Evolutionary conservation across 1,284 basidiomycete species (phyloP), one percentile per base, ranked within the genome.

Genomic region (Ceratobasidium sp.): DNA sequence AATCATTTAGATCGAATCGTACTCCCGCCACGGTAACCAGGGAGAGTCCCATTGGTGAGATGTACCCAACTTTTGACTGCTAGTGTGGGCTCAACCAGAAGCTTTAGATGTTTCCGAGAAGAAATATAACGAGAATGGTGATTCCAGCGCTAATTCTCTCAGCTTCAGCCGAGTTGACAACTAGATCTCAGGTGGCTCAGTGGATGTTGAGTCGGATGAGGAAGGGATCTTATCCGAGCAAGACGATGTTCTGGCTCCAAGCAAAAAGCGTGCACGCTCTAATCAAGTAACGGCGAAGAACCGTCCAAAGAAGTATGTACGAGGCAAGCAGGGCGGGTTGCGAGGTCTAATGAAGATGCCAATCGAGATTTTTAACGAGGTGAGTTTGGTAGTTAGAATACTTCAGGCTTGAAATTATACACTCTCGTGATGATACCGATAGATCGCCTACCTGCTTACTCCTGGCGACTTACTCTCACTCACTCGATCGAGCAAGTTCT

Each of bases 341-440:
- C 10, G 40, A 33, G 67, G 67, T 6, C 10, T 71, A 1, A 71
- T 71, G 69, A 55, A 71, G 69, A 42, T 71, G 53, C 69, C 69
- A 18, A 15, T 60, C 13, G 69, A 71, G 10, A 46, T 71, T 1
- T 60, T 71, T 15, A 60, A 39, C 4, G 55, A 71, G 39, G 69
- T 71, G 3, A 26, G 53, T 58, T 44, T 10, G 3, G 40, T 7
- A 26, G 13, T 46, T 15, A 6, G 12, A 44, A 13, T 5, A 10
- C 10, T 13, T 53, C 12, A 4, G 13, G 13, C n/a, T 40, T 20
- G 15, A 18, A 23, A 20, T 56, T 7, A 26, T 26, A 9, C 9
- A 23, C 23, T 10, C 18, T n/a, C 49, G 3, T 55, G 40, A 13
- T 55, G 12, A 3, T 15, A n/a, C 53, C n/a, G n/a, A n/a, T 39